Evolutionary conservation across 768 basidiomycete species (phyloP).

Genomic region (Chalciporus pseudorubinellus): DNA sequence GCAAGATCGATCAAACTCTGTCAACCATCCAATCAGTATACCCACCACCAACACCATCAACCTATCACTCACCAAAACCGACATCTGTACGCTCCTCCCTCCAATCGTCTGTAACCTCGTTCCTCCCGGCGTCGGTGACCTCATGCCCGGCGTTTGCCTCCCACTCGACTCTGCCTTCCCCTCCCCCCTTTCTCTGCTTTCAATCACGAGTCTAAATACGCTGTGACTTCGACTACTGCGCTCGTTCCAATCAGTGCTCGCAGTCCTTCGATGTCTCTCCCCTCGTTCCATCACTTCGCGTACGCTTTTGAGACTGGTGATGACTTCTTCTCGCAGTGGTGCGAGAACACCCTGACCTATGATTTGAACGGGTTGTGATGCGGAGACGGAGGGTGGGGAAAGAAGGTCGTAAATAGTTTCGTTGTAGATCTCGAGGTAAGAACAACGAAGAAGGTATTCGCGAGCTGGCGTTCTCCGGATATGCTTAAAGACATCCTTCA

Average conservation of each 20-base stretch:
- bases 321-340: constrained; percentile 87
- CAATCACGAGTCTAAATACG: constrained; percentile 90
- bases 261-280: constrained; percentile 84
- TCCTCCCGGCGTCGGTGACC: constrained; percentile 54
- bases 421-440: constrained; percentile 98
- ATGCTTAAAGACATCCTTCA: constrained; percentile 87
- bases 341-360: constrained; percentile 69
- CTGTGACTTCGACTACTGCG: constrained; percentile 92
- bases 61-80: constrained; percentile 53
- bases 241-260: constrained; percentile 99
- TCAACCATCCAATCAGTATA: constrained; percentile 1
- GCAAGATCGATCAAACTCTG: constrained; percentile 94
- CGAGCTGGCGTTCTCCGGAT: constrained; percentile 75
- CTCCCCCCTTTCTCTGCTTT: constrained; percentile 74
- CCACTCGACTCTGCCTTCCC: constrained; percentile 38
- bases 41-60: neutral
- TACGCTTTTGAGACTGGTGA: constrained; percentile 86
- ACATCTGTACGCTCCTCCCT: constrained; percentile 75
- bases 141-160: constrained; percentile 51
- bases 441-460: constrained; percentile 93
- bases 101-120: constrained; percentile 73
- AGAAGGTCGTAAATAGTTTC: constrained; percentile 86
- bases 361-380: constrained; percentile 64
- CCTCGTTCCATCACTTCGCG: constrained; percentile 82
- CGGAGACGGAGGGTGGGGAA: constrained; percentile 58